Base-by-base conservation (phyloP, 2,329 filamentous ascomycete genomes). In the Dendryphion nanum region DNA sequence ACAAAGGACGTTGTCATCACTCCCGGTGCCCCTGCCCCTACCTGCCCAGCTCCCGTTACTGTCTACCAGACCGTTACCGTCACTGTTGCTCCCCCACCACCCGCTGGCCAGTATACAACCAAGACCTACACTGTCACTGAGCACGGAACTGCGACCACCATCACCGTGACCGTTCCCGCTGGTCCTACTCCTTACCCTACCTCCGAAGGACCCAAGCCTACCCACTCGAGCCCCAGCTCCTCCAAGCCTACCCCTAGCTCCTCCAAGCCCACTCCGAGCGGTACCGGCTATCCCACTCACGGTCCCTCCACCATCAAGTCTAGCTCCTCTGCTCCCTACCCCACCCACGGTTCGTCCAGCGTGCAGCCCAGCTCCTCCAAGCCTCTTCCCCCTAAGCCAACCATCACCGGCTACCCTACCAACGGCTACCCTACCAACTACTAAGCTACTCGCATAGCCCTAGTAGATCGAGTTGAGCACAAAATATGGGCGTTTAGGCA, bases 61-160 rank as follows among this genome's bases (percentile, higher is more conserved):
- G 50, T 57, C 33, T 55, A 51, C 20, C 37, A 23, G 10, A 50
- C 41, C 33, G 37, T 47, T 6, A 42, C 37, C 18, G 42, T 54
- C 30, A 54, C 50, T 12, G 40, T 46, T 21, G 31, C 35, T 31
- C 13, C 40, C 41, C 8, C 43, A 30, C 39, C 43, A 21, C 44
- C 45, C 50, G 19, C 41, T 14, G 29, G 29, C 17, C 36, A 31
- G n/a, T 52, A 45, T 40, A 40, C 45, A 20, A 53, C 47, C 39
- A 57, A 59, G 49, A 61, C 57, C 18, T 54, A 58, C 41, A 63
- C 59, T 8, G 42, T 57, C 24, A 59, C 51, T 24, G 55, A 60
- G 45, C 30, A 20, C 18, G 51, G 51, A 31, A 33, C 42, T 15
- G 41, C 38, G 18, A 43, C 50, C 35, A 47, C 42, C 18, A 50